Base-by-base conservation (phyloP, 345 rosid species). In the Citropsis articulata region DNA sequence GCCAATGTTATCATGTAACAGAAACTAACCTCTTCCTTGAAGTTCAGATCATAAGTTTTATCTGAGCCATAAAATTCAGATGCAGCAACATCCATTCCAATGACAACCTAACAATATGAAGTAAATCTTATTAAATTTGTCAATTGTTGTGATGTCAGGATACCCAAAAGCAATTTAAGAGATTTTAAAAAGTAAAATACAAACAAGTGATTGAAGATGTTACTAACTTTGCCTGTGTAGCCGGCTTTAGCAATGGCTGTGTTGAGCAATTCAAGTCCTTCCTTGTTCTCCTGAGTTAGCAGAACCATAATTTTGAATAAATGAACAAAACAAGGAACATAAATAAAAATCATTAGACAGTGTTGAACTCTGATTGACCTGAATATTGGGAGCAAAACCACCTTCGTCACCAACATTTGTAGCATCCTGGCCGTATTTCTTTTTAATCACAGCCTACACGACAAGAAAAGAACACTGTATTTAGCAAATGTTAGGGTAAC, bases 61-160 rank as follows among this genome's bases (percentile, higher is more conserved):
- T 94, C 98, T 48, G 84, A 31, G 68, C 86, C 86, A 77, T 92
- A 96, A 81, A 96, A 96, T 78, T 96, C 99, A 28, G 99, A 96
- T 53, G 99, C 99, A 69, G 99, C 99, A 74, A 96, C 99, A 85
- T 96, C 99, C 99, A 96, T 96, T 76, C 99, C 99, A 71, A 96
- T 96, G 81, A 96, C 97, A 78, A 96, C 97, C 98, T 95, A 83
- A 62, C 8, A 83, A 61, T 77, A 72, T 19, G n/a, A 73, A 78
- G 24, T 22, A 61, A 19, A 33, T 30, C 19, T 5, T 36, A 28
- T 42, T 75, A 7, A 66, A 72, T 75, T 12, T 35, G 50, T 24
- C 60, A 50, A 1, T 50, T 24, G 50, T 57, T 76, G 78, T 42
- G 30, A 33, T 27, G 35, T 31, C 38, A 36, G 69, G 33, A 33